Evolutionary conservation across 1,284 basidiomycete species (phyloP), one percentile per base, ranked within the genome.

Genomic region (Puccinia polysora): DNA sequence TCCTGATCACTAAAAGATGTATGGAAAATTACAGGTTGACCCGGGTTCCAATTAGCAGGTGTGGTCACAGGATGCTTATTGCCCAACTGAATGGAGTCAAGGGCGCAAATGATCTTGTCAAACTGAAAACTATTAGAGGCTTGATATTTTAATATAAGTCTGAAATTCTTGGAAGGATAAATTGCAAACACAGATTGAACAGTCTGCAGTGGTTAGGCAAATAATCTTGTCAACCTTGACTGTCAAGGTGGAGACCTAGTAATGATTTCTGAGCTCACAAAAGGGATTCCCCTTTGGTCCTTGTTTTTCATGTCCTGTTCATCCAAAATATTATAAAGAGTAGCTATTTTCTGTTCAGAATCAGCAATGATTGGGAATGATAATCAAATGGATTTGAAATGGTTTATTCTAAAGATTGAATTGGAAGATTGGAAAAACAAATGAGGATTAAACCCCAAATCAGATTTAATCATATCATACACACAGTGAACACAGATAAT

Each of bases 121-220:
- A 84, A 85, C 77, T 84, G 55, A 59, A 84, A 81, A 32, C 83
- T 83, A 38, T 82, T 82, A 4, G 79, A 80, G 40, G 82, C 91
- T 70, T 93, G 93, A 84, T 98, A 98, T 40, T 90, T 84, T 77
- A 98, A 80, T 43, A 87, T 91, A 75, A 97, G 84, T 75, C 95
- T 90, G 79, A 97, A 93, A 75, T 86, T 84, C 56, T 69, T 91
- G 82, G 89, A 90, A 47, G 89, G 91, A 82, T 96, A 93, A 78
- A 97, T 90, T 76, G 96, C 83, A 81, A 94, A 96, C 75, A 96
- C 93, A 20, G 91, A 95, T 75, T 94, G 88, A 80, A 97, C 89
- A 65, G 93, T 97, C 79, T 84, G 82, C 23, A 53, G 2, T 15
- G 4, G 14, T 18, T 43, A 2, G 36, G 8, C 23, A 25, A n/a